Base-by-base conservation (phyloP, 2,329 filamentous ascomycete genomes). In the Sarocladium oryzae region DNA sequence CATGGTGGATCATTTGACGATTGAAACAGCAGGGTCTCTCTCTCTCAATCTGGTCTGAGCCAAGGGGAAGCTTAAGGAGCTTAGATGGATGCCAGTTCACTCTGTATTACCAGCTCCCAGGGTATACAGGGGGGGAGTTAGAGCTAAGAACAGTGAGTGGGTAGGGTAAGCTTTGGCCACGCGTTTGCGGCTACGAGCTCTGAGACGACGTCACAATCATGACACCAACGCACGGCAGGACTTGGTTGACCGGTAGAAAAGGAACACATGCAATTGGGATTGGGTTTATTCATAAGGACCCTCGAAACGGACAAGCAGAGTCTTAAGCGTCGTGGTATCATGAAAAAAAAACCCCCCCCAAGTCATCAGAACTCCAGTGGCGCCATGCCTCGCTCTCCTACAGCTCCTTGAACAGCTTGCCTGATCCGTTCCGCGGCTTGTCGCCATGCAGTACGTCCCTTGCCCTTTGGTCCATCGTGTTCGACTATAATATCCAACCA, bases 401-500 rank as follows among this genome's bases (percentile, higher is more conserved):
- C 74, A 6, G 82, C 83, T 18, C 61, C 62, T 59, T 84, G 79
- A 20, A 85, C 75, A 18, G 70, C 69, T 2, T 59, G 61, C 61
- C 77, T 78, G 41, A 81, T 68, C 2, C 61, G 65, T 26, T 54
- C 57, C 21, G 78, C 57, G 2, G 74, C 72, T 48, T 61, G 60
- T 40, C 57, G 63, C 82, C 82, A 85, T 23, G 63, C 61, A 51
- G 63, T 60, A 52, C 66, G 70, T 4, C 69, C 76, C 46, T 52
- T 59, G 15, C 62, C 63, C 2, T 62, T 65, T 2, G 63, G 62
- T 7, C 64, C 66, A 28, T 71, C 71, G 40, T 77, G 75, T 41
- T 78, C 76, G 6, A 84, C 72, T 18, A 84, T 56, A 60, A 79
- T 73, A 37, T 72, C 71, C 46, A 85, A 57, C 88, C 89, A 95